Base-by-base conservation (phyloP, 352 stramenopile genomes). In the Saprolegnia parasitica region DNA sequence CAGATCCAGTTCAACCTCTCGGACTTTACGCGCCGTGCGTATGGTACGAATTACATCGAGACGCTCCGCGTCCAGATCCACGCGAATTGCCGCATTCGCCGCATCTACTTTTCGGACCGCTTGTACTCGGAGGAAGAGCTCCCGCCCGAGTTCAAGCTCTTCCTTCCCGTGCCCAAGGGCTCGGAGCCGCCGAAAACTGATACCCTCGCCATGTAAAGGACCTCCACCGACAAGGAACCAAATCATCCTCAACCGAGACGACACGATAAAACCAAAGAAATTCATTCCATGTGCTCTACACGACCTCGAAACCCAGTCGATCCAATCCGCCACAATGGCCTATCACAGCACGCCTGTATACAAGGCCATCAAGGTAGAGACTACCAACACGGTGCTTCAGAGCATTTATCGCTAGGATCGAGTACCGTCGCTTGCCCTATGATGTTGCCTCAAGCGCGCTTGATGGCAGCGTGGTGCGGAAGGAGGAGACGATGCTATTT, bases 1-100 rank as follows among this genome's bases (percentile, higher is more conserved):
- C 96, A 99, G 81, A 98, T 99, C 79, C 96, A 99, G 78, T 99
- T 99, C 80, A 99, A 99, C 77, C 79, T 99, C 42, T 96, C 86
- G 49, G 96, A 99, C 77, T 99, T 99, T 63, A 98, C 95, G 70
- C 88, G 96, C 6, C 88, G 96, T 56, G 96, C 96, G 9, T 99
- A 99, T 79, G 96, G 95, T 40, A 99, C 95, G 56, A 99, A 99
- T 75, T 99, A 98, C 77, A 97, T 99, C 65, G 96, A 99, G 79
- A 98, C 95, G 56, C 79, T 99, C 60, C 83, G 95, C 47, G 95
- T 99, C 72, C 96, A 99, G 76, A 98, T 99, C 76, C 96, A 99
- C 74, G 96, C 96, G 55, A 99, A 99, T 73, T 98, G 95, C 77
- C 88, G 96, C 70, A 98, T 99, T 75, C 91, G 96, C 63, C 86